These are phyloP conservation scores for Alternaria ethzedia DNA, from an alignment of 2,329 filamentous ascomycete species.

Conservation along the genomic window DNA sequence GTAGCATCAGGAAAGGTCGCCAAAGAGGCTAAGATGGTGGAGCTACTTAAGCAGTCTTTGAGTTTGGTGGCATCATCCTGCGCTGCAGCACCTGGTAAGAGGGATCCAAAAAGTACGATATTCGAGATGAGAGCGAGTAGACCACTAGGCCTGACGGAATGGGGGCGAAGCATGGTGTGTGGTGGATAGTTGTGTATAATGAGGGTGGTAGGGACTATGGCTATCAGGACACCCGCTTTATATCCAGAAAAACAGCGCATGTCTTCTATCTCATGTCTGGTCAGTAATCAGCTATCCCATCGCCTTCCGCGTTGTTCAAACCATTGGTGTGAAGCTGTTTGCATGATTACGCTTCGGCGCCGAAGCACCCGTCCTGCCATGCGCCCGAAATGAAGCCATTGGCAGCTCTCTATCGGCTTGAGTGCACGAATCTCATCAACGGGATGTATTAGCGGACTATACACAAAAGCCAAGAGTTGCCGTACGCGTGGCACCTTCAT, in stretches of 20 bases:
- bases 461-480: background rate
- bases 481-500: background rate
- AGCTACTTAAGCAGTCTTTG: conserved; percentile 11
- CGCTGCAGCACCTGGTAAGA: conserved; percentile 1
- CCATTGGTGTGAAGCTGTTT: background rate
- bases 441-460: background rate
- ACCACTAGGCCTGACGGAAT: background rate
- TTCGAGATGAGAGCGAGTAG: background rate
- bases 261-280: background rate
- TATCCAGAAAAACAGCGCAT: background rate
- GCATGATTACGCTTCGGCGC: conserved; percentile 9
- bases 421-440: background rate
- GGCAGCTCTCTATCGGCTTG: background rate
- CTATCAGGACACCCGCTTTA: background rate
- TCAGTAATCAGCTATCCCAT: background rate
- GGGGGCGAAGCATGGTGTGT: background rate
- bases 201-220: background rate
- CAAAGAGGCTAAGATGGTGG: background rate
- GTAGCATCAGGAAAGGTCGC: conserved; percentile 2
- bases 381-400: conserved; percentile 7
- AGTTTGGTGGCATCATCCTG: conserved; percentile 12
- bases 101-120: background rate
- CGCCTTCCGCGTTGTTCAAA: background rate
- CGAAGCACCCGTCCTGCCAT: conserved; percentile 3
- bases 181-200: background rate